A percentile compares a stretch with the other conserved stretches of the same genome.
phyloP scores from a whole-genome alignment of 805 yeast genomes.

The Cyberlindnera euphorbiiphila region DNA sequence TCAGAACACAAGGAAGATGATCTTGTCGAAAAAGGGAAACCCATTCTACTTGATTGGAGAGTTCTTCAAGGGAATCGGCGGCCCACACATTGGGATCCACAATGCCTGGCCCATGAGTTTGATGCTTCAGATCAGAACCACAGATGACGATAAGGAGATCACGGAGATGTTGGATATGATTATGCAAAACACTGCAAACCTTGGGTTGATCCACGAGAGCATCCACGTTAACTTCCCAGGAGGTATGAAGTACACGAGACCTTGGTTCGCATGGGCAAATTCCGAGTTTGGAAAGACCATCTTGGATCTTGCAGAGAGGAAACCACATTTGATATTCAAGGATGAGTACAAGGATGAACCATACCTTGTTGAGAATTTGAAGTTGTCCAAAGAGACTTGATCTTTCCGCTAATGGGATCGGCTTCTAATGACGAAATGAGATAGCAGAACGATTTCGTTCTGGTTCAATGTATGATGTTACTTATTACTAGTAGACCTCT shows the following conservation, averaged over 20 bases:
- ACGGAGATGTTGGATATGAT: slow-evolving; percentile 42
- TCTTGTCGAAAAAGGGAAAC: slow-evolving; percentile 63
- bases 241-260: slow-evolving; percentile 58
- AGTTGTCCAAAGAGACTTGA: no score
- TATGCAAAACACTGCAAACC: slow-evolving; percentile 59
- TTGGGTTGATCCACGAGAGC: slow-evolving; percentile 84
- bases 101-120: slow-evolving; percentile 92
- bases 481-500: no score
- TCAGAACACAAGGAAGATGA: slow-evolving; percentile 76
- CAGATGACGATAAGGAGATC: slow-evolving; percentile 70
- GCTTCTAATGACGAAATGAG: no score
- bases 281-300: slow-evolving; percentile 87
- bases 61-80: slow-evolving; percentile 75
- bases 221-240: slow-evolving; percentile 55
- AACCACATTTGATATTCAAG: slow-evolving; percentile 68
- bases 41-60: slow-evolving; percentile 71
- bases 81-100: slow-evolving; percentile 80
- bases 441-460: no score
- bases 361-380: slow-evolving; percentile 10
- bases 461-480: no score
- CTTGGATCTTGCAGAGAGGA: slow-evolving; percentile 66
- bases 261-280: slow-evolving; percentile 96
- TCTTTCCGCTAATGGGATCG: no score
- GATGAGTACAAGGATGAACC: slow-evolving; percentile 28
- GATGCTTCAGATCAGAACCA: slow-evolving; percentile 70